Conservation (phyloP, 2,329 filamentous ascomycete genomes). For the Tetracladium maxilliforme region DNA sequence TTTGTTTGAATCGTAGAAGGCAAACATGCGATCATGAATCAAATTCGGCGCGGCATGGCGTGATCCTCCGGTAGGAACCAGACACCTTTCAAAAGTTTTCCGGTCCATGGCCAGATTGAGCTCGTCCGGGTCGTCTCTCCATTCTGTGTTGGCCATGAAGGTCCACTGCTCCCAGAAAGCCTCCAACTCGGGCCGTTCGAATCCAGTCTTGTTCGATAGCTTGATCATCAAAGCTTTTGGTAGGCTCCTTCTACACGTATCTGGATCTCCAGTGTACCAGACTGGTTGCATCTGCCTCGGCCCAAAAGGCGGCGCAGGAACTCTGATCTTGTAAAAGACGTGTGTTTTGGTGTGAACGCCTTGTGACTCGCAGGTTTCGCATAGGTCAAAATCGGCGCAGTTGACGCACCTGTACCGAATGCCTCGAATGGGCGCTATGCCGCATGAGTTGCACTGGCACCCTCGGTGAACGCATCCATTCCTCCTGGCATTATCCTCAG, state of each 20-base stretch:
- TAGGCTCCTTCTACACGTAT: slow-evolving; percentile 53
- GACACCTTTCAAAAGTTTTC: slow-evolving; percentile 80
- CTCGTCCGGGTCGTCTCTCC: slow-evolving; percentile 64
- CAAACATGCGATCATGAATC: slow-evolving; percentile 91
- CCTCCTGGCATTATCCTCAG: slow-evolving; percentile 77
- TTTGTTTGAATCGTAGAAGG: slow-evolving; percentile 84
- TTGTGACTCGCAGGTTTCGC: slow-evolving; percentile 78
- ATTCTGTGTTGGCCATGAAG: slow-evolving; percentile 78
- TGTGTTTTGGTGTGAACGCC: slow-evolving; percentile 75
- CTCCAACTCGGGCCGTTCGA: slow-evolving; percentile 79
- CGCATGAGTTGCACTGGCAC: slow-evolving; percentile 83
- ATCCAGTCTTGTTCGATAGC: slow-evolving; percentile 56
- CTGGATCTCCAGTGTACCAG: slow-evolving; percentile 81
- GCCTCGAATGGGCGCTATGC: slow-evolving; percentile 76
- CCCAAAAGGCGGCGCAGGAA: slow-evolving; percentile 75
- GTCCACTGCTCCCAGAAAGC: slow-evolving; percentile 96
- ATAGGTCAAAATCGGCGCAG: slow-evolving; percentile 90
- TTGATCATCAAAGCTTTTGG: slow-evolving; percentile 51
- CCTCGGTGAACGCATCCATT: slow-evolving; percentile 88
- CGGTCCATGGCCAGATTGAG: slow-evolving; percentile 78
- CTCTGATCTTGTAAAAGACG: slow-evolving; percentile 89
- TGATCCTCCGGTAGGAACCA: slow-evolving; percentile 72
- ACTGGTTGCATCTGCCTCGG: slow-evolving; percentile 67
- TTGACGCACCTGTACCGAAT: slow-evolving; percentile 91
- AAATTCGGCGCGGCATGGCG: slow-evolving; percentile 70